Evolutionary conservation across 805 yeast genomes (phyloP).

Genomic region (Deakozyma indianensis): DNA sequence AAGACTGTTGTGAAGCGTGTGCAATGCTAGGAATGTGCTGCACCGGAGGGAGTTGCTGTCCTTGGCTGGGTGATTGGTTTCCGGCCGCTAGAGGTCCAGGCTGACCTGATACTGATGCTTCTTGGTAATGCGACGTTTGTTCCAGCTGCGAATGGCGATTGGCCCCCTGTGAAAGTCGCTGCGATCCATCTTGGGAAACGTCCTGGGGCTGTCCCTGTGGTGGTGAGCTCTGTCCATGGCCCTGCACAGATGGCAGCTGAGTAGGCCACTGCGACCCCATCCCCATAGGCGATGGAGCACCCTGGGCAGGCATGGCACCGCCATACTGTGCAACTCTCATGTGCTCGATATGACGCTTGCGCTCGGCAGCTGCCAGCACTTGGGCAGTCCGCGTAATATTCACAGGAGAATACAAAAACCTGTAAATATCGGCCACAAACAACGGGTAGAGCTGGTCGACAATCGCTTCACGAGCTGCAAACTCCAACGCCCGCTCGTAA

Average conservation of each 20-base stretch:
- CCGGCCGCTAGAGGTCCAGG: too few relatives aligned
- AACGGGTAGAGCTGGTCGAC: constrained; percentile 55
- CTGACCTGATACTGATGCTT: not conserved
- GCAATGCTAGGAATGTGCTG: too few relatives aligned
- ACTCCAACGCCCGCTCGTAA: constrained; percentile 64
- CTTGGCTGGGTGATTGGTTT: too few relatives aligned
- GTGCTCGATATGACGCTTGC: constrained; percentile 4
- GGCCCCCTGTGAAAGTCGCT: too few relatives aligned
- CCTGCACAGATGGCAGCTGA: not conserved
- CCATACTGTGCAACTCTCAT: not conserved
- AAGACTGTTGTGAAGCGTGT: too few relatives aligned
- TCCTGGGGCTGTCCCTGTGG: too few relatives aligned
- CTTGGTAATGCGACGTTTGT: too few relatives aligned
- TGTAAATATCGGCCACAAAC: constrained; percentile 52
- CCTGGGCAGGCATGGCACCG: not conserved
- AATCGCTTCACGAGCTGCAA: constrained; percentile 69
- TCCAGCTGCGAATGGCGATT: too few relatives aligned
- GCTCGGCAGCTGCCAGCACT: constrained; percentile 2
- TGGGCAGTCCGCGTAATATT: not conserved
- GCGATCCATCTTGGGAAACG: too few relatives aligned
- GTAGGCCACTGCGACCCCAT: not conserved
- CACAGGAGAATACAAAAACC: constrained; percentile 6
- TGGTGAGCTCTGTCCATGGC: not conserved
- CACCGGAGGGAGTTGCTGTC: not conserved
- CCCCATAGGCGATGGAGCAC: not conserved